Conservation (phyloP, 164 flowering plant genomes). For the Aristolochia californica region DNA sequence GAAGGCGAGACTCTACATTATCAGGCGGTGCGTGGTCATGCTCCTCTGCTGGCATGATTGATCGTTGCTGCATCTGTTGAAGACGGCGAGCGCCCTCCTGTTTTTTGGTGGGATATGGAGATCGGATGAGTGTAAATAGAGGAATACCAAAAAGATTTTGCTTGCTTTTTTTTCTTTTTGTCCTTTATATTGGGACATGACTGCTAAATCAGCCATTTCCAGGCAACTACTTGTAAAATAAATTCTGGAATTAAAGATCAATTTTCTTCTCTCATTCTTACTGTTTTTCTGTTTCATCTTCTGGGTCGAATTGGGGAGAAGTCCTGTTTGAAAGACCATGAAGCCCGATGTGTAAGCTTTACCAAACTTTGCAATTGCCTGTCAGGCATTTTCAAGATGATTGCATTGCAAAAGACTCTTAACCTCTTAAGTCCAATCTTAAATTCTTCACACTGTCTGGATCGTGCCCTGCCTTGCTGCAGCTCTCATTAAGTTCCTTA, state of each 20-base stretch:
- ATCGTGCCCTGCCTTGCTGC: too few species aligned
- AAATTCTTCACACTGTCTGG: too few species aligned
- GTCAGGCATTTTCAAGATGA: too few species aligned
- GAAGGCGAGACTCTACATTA: slow-evolving; percentile 16
- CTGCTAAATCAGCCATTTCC: too few species aligned
- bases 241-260: neutral
- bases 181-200: neutral
- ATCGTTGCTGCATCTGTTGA: neutral
- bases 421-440: too few species aligned
- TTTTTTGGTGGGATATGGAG: neutral
- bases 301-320: neutral
- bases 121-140: slow-evolving; percentile 3
- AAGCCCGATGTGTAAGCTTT: too few species aligned
- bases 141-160: neutral
- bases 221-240: neutral
- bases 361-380: too few species aligned
- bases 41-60: slow-evolving; percentile 14
- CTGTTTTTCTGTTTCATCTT: neutral
- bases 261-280: neutral
- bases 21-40: slow-evolving; percentile 13
- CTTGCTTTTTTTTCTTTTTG: neutral
- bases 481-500: too few species aligned
- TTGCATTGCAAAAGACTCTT: too few species aligned
- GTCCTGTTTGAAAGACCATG: neutral
- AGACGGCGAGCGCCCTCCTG: neutral